phyloP scores from a whole-genome alignment of 2,329 filamentous ascomycete species.

The Coniochaeta sp. region DNA sequence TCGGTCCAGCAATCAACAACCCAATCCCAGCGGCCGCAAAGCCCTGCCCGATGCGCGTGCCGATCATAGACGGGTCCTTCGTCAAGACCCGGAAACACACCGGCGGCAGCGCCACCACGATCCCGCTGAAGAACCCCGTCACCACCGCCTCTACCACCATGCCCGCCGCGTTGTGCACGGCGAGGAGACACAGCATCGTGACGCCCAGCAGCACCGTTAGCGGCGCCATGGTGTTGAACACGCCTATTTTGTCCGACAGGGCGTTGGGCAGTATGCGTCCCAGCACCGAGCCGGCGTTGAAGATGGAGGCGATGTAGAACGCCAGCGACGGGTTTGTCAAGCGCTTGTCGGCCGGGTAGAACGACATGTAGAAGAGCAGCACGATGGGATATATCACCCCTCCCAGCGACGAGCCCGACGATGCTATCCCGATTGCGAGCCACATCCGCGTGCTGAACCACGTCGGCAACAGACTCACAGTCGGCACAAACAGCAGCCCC shows the following conservation, averaged over 20 bases:
- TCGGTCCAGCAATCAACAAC: constrained; percentile 21
- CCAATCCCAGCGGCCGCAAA: constrained; percentile 19
- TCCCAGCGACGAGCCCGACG: constrained; percentile 23
- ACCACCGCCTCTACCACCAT: constrained; percentile 27
- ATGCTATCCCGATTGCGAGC: constrained; percentile 25
- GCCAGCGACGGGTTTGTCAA: constrained; percentile 23
- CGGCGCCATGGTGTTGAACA: constrained; percentile 25
- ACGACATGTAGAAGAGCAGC: constrained; percentile 31
- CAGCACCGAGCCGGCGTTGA: constrained; percentile 32
- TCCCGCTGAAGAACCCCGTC: constrained; percentile 35
- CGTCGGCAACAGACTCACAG: constrained; percentile 22
- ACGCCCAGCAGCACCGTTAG: constrained; percentile 23
- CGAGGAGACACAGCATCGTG: constrained; percentile 27
- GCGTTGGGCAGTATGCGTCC: constrained; percentile 30
- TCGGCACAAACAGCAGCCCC: constrained; percentile 31
- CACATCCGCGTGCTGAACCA: constrained; percentile 23
- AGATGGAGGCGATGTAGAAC: constrained; percentile 33
- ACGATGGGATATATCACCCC: constrained; percentile 26
- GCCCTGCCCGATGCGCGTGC: constrained; percentile 18
- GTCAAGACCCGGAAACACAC: constrained; percentile 31
- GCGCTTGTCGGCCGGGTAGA: constrained; percentile 22
- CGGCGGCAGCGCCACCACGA: constrained; percentile 32
- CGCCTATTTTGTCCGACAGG: constrained; percentile 28
- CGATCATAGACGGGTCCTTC: constrained; percentile 30
- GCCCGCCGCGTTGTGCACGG: constrained; percentile 22